Evolutionary conservation across 768 basidiomycete species (phyloP).

Genomic region (Myochromella boudieri): DNA sequence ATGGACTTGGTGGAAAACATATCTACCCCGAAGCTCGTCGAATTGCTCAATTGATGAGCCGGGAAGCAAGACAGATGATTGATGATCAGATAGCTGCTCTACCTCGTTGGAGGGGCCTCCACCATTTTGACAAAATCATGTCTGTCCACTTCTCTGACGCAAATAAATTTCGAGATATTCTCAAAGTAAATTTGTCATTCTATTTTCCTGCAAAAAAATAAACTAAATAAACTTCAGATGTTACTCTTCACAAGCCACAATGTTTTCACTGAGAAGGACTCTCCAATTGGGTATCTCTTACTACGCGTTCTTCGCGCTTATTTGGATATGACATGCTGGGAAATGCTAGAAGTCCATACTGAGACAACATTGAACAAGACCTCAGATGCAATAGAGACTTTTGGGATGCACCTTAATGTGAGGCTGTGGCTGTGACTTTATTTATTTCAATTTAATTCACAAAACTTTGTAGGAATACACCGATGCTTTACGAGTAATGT

Average conservation of each 20-base stretch:
- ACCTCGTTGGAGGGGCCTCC: slow-evolving; percentile 11
- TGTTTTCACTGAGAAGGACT: neutral
- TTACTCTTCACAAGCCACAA: slow-evolving; percentile 1
- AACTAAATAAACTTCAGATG: neutral
- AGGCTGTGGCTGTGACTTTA: slow-evolving; percentile 2
- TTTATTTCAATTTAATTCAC: neutral
- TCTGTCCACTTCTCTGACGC: slow-evolving; percentile 15
- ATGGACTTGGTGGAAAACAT: slow-evolving; percentile 35
- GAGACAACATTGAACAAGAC: too few relatives aligned
- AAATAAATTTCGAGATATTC: slow-evolving; percentile 11
- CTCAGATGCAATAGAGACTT: slow-evolving; percentile 11
- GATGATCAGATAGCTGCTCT: slow-evolving; percentile 27
- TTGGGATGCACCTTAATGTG: slow-evolving; percentile 15
- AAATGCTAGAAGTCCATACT: slow-evolving; percentile 9
- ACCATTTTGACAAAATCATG: slow-evolving; percentile 11
- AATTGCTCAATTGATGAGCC: too few relatives aligned
- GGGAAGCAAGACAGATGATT: too few relatives aligned
- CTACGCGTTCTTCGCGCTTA: slow-evolving; percentile 4
- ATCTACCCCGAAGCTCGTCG: too few relatives aligned
- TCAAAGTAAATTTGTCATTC: slow-evolving; percentile 6
- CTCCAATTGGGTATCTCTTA: neutral
- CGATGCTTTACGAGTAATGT: neutral
- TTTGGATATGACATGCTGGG: slow-evolving; percentile 4
- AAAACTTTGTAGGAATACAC: neutral
- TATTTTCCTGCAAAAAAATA: neutral